Evolutionary conservation across 2,329 filamentous ascomycete species (phyloP).

Genomic region (Mariannaea sp.): DNA sequence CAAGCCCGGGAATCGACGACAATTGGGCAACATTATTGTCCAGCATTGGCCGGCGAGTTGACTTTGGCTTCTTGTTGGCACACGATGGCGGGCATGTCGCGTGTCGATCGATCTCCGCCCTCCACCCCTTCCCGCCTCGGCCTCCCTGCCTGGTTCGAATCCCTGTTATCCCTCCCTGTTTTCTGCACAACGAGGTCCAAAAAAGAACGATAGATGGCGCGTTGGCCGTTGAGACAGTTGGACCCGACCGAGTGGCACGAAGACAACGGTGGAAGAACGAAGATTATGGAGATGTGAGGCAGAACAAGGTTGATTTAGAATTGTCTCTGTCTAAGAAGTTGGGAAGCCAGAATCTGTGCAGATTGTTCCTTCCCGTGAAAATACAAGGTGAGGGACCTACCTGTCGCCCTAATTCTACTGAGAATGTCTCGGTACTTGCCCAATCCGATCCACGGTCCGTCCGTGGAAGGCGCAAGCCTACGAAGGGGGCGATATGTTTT

Average conservation of each 20-base stretch:
- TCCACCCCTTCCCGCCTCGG: constrained; percentile 32
- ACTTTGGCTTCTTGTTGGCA: constrained; percentile 23
- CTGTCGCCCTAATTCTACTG: not conserved
- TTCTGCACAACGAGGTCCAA: too few species aligned
- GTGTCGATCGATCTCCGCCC: constrained; percentile 40
- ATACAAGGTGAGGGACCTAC: too few species aligned
- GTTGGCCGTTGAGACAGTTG: not conserved
- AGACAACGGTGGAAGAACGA: not conserved
- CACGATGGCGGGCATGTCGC: constrained; percentile 27
- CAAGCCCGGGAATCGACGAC: not conserved
- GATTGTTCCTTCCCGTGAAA: too few species aligned
- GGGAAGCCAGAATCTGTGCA: too few species aligned
- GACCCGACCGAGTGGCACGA: constrained; percentile 20
- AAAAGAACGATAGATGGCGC: not conserved
- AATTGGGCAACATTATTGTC: constrained; percentile 3
- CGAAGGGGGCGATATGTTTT: too few species aligned
- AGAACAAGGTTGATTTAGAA: not conserved
- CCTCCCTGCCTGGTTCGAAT: constrained; percentile 29
- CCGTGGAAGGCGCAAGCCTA: too few species aligned
- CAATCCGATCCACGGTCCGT: too few species aligned
- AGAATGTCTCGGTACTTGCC: too few species aligned
- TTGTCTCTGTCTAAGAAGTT: not conserved
- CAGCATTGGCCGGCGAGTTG: constrained; percentile 28
- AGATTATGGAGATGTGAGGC: not conserved
- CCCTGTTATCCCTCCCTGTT: constrained; percentile 30